These are phyloP conservation scores for Hypoxylon sp. DNA, from an alignment of 2,329 filamentous ascomycete species.

Conservation along the genomic window DNA sequence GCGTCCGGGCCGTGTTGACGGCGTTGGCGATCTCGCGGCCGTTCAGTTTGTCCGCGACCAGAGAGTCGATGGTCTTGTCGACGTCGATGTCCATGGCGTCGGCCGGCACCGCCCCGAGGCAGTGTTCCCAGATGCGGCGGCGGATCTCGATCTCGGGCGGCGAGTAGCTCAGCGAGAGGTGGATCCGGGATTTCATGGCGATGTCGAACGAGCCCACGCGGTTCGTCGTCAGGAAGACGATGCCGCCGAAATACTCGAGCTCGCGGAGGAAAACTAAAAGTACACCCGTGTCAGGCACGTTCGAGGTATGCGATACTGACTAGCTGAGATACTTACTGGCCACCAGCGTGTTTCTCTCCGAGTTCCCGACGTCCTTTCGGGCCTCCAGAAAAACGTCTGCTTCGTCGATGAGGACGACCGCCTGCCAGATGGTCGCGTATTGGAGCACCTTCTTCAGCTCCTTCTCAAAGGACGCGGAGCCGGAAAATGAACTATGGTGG, in stretches of 20 bases:
- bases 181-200: conserved; percentile 53
- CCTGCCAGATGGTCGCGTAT: conserved; percentile 44
- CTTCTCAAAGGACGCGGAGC: conserved; percentile 36
- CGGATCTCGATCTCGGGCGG: conserved; percentile 34
- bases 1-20: conserved; percentile 39
- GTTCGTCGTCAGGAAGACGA: conserved; percentile 56
- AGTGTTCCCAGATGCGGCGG: conserved; percentile 39
- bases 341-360: conserved; percentile 39
- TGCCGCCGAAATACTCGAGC: conserved; percentile 53
- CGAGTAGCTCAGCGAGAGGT: conserved; percentile 49
- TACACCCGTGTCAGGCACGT: too few relatives aligned
- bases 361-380: conserved; percentile 29
- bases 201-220: conserved; percentile 49
- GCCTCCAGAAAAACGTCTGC: conserved; percentile 45
- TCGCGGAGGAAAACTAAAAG: conserved; percentile 50
- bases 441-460: conserved; percentile 40
- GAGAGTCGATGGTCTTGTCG: conserved; percentile 16
- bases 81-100: conserved; percentile 26
- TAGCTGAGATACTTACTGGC: conserved; percentile 30
- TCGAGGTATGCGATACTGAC: too few relatives aligned
- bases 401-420: conserved; percentile 44
- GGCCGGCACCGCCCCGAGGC: conserved; percentile 26
- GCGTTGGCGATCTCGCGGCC: conserved; percentile 42
- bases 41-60: conserved; percentile 33
- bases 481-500: conserved; percentile 20